These are phyloP conservation scores for Phytophthora citricola DNA, from an alignment of 352 stramenopile species.

Conservation along the genomic window DNA sequence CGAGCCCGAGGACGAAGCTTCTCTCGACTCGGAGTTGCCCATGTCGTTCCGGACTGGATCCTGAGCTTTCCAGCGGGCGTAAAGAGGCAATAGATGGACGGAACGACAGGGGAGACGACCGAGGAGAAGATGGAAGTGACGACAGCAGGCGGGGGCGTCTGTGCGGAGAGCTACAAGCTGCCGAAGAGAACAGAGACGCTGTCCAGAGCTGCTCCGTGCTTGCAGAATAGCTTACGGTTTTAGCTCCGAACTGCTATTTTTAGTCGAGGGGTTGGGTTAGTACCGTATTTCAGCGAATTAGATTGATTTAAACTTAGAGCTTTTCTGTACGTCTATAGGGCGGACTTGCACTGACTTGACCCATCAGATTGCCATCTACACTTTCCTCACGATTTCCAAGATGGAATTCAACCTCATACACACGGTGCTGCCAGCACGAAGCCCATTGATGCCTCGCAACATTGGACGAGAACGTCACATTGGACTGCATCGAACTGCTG, in stretches of 20 bases:
- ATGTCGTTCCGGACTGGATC: slow-evolving; percentile 36
- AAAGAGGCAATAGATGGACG: background rate
- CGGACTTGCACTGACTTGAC: slow-evolving; percentile 38
- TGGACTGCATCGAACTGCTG: background rate
- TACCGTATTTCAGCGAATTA: slow-evolving; percentile 17
- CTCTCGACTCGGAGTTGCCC: slow-evolving; percentile 66
- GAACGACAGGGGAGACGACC: slow-evolving; percentile 3
- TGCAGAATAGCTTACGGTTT: slow-evolving; percentile 22
- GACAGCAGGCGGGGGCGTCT: background rate
- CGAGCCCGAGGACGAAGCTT: slow-evolving; percentile 33
- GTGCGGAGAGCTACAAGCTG: slow-evolving; percentile 15
- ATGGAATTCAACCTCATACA: background rate
- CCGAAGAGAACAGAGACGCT: slow-evolving; percentile 25
- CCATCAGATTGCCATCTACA: slow-evolving; percentile 1
- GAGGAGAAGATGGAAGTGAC: slow-evolving; percentile 12
- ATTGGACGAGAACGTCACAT: background rate
- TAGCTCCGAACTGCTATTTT: slow-evolving; percentile 18
- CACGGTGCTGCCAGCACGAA: background rate
- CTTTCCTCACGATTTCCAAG: background rate
- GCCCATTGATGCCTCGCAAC: background rate
- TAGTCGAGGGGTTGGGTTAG: slow-evolving; percentile 29
- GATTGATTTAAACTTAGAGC: background rate
- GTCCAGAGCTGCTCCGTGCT: slow-evolving; percentile 9
- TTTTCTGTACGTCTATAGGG: slow-evolving; percentile 25
- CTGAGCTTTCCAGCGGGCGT: slow-evolving; percentile 17